phyloP scores from a whole-genome alignment of 305 asterid species.

The Fraxinus angustifolia region DNA sequence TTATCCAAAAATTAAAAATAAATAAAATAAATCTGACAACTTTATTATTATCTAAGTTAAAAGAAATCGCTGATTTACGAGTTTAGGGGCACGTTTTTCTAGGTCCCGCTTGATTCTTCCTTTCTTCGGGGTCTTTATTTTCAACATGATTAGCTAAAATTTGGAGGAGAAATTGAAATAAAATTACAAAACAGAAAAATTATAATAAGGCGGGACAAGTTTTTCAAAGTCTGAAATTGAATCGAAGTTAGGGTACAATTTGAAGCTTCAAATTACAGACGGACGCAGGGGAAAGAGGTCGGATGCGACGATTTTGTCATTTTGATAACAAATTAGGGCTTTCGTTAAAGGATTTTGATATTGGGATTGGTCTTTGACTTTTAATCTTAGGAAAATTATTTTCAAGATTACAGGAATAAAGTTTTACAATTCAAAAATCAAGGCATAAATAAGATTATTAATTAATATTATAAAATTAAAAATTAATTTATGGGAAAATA shows the following conservation, averaged over 20 bases:
- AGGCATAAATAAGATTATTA: too few relatives aligned
- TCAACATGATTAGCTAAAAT: constrained; percentile 40
- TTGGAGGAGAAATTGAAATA: background rate
- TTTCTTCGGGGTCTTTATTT: constrained; percentile 48
- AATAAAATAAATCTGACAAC: background rate
- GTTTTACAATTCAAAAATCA: too few relatives aligned
- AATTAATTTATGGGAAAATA: too few relatives aligned
- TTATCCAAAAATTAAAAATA: background rate
- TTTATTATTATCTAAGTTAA: background rate
- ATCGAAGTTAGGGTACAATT: background rate
- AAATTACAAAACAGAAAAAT: background rate
- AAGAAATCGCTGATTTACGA: constrained; percentile 32
- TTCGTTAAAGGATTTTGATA: too few relatives aligned
- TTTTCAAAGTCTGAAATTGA: background rate
- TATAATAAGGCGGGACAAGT: background rate
- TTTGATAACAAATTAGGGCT: too few relatives aligned
- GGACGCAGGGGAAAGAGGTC: background rate
- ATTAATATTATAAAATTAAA: too few relatives aligned
- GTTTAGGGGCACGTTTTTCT: constrained; percentile 77
- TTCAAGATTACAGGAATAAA: too few relatives aligned
- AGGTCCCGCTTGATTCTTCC: constrained; percentile 69
- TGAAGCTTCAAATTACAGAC: background rate
- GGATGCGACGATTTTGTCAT: background rate
- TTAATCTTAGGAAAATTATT: too few relatives aligned
- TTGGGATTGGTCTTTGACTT: too few relatives aligned